Evolutionary conservation across 2,329 filamentous ascomycete species (phyloP).

Genomic region (Amphichorda felina): DNA sequence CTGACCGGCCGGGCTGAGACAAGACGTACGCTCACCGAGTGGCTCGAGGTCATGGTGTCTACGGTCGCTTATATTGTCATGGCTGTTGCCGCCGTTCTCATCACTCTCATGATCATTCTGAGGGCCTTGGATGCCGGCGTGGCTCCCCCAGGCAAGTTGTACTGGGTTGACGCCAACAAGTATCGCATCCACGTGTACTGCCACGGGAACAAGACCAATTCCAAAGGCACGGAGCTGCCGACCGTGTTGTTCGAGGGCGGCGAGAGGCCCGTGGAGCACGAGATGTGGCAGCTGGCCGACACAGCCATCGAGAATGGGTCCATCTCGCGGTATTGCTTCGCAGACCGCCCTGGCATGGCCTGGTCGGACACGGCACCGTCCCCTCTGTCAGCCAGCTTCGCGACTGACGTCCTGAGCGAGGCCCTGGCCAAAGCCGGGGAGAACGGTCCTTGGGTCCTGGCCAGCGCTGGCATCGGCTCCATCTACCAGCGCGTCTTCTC

Average conservation of each 20-base stretch:
- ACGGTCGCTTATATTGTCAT: conserved; percentile 61
- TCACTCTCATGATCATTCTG: conserved; percentile 69
- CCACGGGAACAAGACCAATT: conserved; percentile 52
- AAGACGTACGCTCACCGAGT: conserved; percentile 69
- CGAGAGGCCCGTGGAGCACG: conserved; percentile 65
- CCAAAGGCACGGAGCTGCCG: conserved; percentile 42
- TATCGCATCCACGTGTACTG: conserved; percentile 85
- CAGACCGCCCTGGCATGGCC: conserved; percentile 79
- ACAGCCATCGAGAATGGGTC: conserved; percentile 66
- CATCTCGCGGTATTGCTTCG: conserved; percentile 86
- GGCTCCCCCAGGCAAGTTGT: conserved; percentile 58
- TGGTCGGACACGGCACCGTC: conserved; percentile 89
- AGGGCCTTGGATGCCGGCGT: conserved; percentile 70
- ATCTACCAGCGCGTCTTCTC: conserved; percentile 89
- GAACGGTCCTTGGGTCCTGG: conserved; percentile 77
- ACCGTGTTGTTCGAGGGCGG: conserved; percentile 83
- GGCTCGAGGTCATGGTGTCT: conserved; percentile 67
- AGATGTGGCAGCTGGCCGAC: conserved; percentile 70
- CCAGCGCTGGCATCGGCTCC: conserved; percentile 76
- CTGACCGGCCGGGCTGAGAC: conserved; percentile 83
- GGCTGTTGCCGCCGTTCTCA: conserved; percentile 56
- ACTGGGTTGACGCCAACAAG: conserved; percentile 71
- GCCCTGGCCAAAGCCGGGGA: conserved; percentile 72
- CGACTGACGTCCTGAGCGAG: conserved; percentile 80
- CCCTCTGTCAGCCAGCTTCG: conserved; percentile 85